Conservation (phyloP, 441 rosid genomes). For the Adansonia rubrostipa region DNA sequence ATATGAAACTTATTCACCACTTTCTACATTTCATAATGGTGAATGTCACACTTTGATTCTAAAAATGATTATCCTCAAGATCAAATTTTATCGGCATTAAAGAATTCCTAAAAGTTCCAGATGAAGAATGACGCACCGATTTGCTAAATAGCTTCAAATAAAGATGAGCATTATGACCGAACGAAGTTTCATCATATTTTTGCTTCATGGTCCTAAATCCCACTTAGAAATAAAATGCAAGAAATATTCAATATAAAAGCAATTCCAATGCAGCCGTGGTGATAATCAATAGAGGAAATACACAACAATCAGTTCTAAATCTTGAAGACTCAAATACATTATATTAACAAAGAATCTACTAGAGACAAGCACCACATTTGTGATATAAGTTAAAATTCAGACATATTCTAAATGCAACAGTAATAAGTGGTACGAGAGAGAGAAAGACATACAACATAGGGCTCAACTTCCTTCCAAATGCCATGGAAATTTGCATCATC, state of each 20-base stretch:
- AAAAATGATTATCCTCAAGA: neutral
- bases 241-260: slow-evolving; percentile 10
- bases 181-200: neutral
- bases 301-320: neutral
- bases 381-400: slow-evolving; percentile 9
- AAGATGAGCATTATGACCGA: neutral
- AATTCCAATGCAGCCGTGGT: neutral
- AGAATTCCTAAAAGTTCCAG: neutral
- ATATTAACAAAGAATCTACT: slow-evolving; percentile 10
- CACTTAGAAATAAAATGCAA: neutral
- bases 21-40: neutral
- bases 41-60: neutral
- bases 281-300: neutral
- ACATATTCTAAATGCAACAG: slow-evolving; percentile 20
- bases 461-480: slow-evolving; percentile 70
- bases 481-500: slow-evolving; percentile 49
- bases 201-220: neutral
- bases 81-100: neutral
- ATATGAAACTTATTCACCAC: neutral
- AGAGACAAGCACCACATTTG: neutral
- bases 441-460: slow-evolving; percentile 57
- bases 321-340: neutral
- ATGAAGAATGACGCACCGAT: neutral
- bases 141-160: neutral
- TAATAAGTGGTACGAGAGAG: slow-evolving; percentile 12